Percentiles rank a stretch among this genome's conserved stretches.
These are phyloP conservation scores for Lindgomyces ingoldianus DNA, from an alignment of 495 filamentous ascomycete genomes.

Conservation along the genomic window DNA sequence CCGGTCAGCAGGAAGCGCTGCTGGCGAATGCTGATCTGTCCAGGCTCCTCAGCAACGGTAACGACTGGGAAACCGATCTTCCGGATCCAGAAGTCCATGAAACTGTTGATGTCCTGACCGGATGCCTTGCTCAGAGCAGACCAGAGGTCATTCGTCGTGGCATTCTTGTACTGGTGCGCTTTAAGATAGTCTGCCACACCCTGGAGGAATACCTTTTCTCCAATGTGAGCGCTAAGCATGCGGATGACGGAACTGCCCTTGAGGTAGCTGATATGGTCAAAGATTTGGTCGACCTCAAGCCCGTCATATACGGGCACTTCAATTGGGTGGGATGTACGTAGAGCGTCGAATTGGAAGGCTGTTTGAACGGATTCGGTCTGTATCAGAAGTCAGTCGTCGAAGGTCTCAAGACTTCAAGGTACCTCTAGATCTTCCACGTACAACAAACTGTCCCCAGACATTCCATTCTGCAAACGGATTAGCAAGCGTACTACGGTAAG, in stretches of 20 bases:
- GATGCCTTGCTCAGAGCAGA: conserved; percentile 84
- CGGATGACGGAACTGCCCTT: conserved; percentile 95
- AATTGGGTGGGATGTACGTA: conserved; percentile 90
- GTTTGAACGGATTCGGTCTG: conserved; percentile 85
- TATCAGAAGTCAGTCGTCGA: conserved; percentile 36
- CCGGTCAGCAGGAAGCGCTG: conserved; percentile 86
- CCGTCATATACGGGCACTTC: conserved; percentile 89
- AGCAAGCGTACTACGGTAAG: conserved; percentile 15
- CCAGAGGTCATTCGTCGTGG: conserved; percentile 92
- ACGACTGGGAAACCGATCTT: conserved; percentile 92
- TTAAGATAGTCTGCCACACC: conserved; percentile 89
- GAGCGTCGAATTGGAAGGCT: conserved; percentile 83
- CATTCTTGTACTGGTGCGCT: conserved; percentile 83
- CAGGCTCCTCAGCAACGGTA: conserved; percentile 77
- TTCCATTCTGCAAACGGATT: conserved; percentile 69
- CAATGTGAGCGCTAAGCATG: conserved; percentile 87
- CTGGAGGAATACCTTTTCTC: conserved; percentile 78
- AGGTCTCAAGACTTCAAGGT: conserved; percentile 33
- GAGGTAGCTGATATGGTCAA: conserved; percentile 91
- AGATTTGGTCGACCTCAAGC: conserved; percentile 93
- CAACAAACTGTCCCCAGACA: conserved; percentile 92
- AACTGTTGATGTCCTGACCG: conserved; percentile 76
- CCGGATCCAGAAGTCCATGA: conserved; percentile 94
- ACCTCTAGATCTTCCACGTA: conserved; percentile 62
- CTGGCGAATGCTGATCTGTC: conserved; percentile 79